Base-by-base conservation (phyloP, 2,329 filamentous ascomycete species). In the Verruconis gallopava region DNA sequence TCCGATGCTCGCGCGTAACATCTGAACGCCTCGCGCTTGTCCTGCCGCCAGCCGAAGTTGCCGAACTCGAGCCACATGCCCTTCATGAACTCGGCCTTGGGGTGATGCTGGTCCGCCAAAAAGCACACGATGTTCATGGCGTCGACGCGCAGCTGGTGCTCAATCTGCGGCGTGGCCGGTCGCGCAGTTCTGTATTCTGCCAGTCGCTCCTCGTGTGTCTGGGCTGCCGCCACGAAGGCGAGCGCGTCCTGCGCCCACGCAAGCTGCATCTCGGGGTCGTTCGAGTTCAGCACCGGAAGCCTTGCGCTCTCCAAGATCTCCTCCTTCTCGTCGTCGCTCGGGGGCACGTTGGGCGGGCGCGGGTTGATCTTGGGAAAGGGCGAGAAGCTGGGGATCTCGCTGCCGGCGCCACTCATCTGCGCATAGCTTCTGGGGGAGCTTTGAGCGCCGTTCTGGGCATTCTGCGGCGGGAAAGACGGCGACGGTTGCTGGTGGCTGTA, bases 1-100 rank as follows among this genome's bases (percentile, higher is more conserved):
- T 88, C 81, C 21, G 85, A 81, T n/a, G 91, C 84, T 53, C 80
- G 72, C 47, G 79, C 77, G 63, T 96, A 98, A 53, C 81, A 83
- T 47, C 78, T 66, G 58, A 93, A 96, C 5, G 91, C 89, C 63
- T 95, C 89, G 54, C 89, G 88, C 66, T 93, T 94, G 67, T 98
- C 91, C 46, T 86, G 71, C 20, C 86, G 77, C 60, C 81, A 78
- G 30, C 85, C 86, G 56, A 95, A 96, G 57, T 94, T 93, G 51
- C 91, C 91, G 69, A 96, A 98, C 58, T 98, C 91, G 39, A 93
- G 71, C 91, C 91, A 98, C 72, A 93, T 95, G 46, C 86, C 85
- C 53, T 79, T 79, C 67, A 96, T 85, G 59, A 96, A 98, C 50
- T 93, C 77, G 18, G 91, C 91, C 55, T 91, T 86, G 18, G 91